Conservation (phyloP, 2,329 filamentous ascomycete genomes). For the Talaromyces verruculosus region DNA sequence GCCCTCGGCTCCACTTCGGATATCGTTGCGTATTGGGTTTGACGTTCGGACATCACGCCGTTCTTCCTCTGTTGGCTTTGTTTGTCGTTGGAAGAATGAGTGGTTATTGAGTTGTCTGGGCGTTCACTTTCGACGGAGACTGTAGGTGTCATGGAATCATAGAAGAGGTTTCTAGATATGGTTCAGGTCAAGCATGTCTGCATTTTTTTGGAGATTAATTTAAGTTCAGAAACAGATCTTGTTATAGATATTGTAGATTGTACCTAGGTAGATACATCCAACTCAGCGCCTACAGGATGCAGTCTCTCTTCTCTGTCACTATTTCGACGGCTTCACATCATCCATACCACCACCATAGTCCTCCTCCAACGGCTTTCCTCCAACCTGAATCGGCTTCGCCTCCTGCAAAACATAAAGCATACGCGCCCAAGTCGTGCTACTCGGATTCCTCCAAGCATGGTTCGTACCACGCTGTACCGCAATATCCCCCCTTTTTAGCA, state of each 20-base stretch:
- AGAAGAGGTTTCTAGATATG: too few relatives aligned
- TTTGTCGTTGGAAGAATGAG: too few relatives aligned
- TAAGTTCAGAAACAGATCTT: background rate
- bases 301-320: too few relatives aligned
- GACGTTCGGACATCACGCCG: background rate
- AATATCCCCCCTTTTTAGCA: slow-evolving; percentile 54
- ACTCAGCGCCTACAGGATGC: too few relatives aligned
- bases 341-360: background rate
- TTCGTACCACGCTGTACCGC: slow-evolving; percentile 57
- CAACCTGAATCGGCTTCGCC: background rate
- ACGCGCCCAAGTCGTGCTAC: slow-evolving; percentile 49
- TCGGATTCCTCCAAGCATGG: slow-evolving; percentile 56
- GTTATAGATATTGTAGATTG: background rate
- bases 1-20: background rate
- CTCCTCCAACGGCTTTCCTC: background rate
- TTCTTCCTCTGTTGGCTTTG: background rate
- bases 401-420: slow-evolving; percentile 37
- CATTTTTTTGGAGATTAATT: background rate
- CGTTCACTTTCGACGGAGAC: too few relatives aligned
- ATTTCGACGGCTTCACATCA: background rate
- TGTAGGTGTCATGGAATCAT: too few relatives aligned
- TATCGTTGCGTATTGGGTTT: background rate
- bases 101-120: too few relatives aligned
- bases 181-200: too few relatives aligned
- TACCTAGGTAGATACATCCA: background rate